Evolutionary conservation across 768 basidiomycete genomes (phyloP).

Genomic region (Sporobolomyces phaffii): DNA sequence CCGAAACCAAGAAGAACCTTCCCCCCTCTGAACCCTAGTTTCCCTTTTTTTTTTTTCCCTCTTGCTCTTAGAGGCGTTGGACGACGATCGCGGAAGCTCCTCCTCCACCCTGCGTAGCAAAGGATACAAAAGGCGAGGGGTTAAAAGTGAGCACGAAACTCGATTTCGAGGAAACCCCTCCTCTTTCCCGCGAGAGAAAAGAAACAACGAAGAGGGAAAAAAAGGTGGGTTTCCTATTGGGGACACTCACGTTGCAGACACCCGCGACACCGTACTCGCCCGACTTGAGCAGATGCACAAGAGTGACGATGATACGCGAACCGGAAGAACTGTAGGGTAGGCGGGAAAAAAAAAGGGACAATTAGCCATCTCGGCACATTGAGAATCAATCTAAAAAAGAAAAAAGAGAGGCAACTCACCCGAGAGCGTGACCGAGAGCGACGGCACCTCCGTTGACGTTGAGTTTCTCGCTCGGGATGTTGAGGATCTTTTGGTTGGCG

Average conservation of each 20-base stretch:
- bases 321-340: conserved; percentile 88
- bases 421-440: conserved; percentile 50
- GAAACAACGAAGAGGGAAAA: background rate
- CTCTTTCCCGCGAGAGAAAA: too few relatives aligned
- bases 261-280: conserved; percentile 93
- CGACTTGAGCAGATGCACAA: conserved; percentile 80
- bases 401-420: conserved; percentile 3
- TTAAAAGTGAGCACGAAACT: conserved; percentile 2
- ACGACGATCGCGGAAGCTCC: conserved; percentile 86
- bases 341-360: conserved; percentile 58
- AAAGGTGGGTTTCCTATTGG: too few relatives aligned
- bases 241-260: conserved; percentile 82
- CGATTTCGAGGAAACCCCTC: too few relatives aligned
- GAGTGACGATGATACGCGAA: conserved; percentile 84
- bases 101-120: conserved; percentile 60
- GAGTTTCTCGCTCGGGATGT: conserved; percentile 77
- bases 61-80: conserved; percentile 62
- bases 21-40: too few relatives aligned
- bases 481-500: conserved; percentile 80
- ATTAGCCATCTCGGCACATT: too few relatives aligned
- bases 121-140: background rate
- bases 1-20: too few relatives aligned
- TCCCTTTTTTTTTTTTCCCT: background rate
- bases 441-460: conserved; percentile 84
- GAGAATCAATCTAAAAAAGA: background rate